Evolutionary conservation across 129 eudicot genomes (phyloP), one percentile per base, ranked within the genome.

Genomic region (Pseudognaphalium luteoalbum): DNA sequence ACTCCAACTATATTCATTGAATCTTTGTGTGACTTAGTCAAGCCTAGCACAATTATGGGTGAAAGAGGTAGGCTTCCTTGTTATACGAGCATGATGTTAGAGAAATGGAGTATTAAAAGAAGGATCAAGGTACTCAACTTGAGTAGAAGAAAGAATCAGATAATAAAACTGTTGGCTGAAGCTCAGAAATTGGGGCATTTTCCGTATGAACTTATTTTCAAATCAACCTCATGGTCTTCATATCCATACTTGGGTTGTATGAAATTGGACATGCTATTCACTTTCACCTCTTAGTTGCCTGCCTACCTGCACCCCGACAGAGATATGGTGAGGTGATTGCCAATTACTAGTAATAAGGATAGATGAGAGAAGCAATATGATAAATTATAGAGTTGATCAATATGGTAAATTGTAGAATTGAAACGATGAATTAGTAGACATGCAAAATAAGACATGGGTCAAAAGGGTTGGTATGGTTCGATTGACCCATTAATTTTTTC

Each of bases 231-330:
- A 20, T 15, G 35, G 74, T 76, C 87, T 80, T 86, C 84, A 76
- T 78, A 52, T 80, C 66, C 71, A 60, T 57, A 76, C 66, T 78
- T 83, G 63, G 76, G 39, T 57, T 70, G 30, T 33, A 75, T 71
- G 64, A 41, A 80, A 47, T 34, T 58, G 71, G 65, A 41, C 41
- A 78, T 70, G 77, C 83, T 86, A 86, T 68, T 92, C 90, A 84
- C 91, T 87, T 62, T 63, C 91, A 34, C 93, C 83, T 76, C 74
- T 52, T 70, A 89, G 86, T 83, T 90, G 85, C 80, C 79, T 47
- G 67, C 67, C 79, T 11, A 34, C 16, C 65, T 11, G 67, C 30
- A 73, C 4, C 76, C 96, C 82, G 92, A 80, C 20, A 70, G 16
- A 39, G 60, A 72, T 4, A 68, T 20, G 56, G 81, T 42, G 25